A percentile compares a stretch with the other conserved stretches of the same genome.
Evolutionary conservation across 2,329 filamentous ascomycete species (phyloP).

Genomic region (Macroventuria anomochaeta): DNA sequence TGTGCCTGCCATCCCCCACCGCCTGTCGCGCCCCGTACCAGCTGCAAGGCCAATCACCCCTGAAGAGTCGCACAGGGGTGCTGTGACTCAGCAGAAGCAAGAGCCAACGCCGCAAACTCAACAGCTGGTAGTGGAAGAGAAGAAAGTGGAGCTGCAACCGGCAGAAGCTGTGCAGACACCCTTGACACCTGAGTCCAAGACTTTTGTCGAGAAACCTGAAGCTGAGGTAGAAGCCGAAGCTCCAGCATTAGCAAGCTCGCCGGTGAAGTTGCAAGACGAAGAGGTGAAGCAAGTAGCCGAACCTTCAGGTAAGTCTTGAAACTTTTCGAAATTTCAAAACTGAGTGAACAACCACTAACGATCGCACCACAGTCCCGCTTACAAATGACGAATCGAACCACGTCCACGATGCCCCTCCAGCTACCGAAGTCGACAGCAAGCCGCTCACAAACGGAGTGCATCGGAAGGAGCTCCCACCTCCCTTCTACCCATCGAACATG

Average conservation of each 20-base stretch:
- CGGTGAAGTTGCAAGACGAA: constrained; percentile 23
- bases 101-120: constrained; percentile 14
- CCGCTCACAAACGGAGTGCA: constrained; percentile 31
- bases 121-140: constrained; percentile 19
- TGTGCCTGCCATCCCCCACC: constrained; percentile 47
- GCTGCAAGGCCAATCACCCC: constrained; percentile 38
- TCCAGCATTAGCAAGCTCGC: constrained; percentile 22
- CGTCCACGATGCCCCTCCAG: neutral
- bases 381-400: constrained; percentile 12
- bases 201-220: constrained; percentile 22
- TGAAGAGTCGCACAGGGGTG: constrained; percentile 31
- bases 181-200: constrained; percentile 39
- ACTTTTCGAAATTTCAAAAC: neutral
- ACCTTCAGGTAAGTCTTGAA: constrained; percentile 29
- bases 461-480: constrained; percentile 43
- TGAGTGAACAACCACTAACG: neutral
- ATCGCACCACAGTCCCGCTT: constrained; percentile 1
- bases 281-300: constrained; percentile 21
- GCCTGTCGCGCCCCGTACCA: constrained; percentile 38
- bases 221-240: constrained; percentile 10
- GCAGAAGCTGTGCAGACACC: constrained; percentile 24
- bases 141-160: constrained; percentile 22
- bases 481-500: constrained; percentile 43
- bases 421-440: constrained; percentile 16
- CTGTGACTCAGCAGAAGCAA: constrained; percentile 22